Evolutionary conservation across 1,284 basidiomycete genomes (phyloP).

Genomic region (Tetrapyrgos nigripes): DNA sequence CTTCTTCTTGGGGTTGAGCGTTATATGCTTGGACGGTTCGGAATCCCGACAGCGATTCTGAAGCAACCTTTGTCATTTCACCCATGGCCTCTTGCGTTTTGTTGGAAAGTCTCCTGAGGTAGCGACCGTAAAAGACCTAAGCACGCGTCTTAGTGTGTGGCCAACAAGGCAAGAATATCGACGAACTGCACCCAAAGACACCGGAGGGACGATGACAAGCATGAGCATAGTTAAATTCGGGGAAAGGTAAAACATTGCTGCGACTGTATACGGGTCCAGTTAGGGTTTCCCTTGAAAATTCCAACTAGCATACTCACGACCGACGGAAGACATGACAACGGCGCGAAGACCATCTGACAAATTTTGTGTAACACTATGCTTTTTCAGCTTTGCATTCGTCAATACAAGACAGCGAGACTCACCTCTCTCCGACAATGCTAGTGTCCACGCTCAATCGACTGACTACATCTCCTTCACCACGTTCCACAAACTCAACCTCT

Average conservation of each 20-base stretch:
- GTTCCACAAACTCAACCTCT: slow-evolving; percentile 93
- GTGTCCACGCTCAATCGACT: slow-evolving; percentile 93
- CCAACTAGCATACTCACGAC: slow-evolving; percentile 59
- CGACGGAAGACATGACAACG: slow-evolving; percentile 88
- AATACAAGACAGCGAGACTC: slow-evolving; percentile 7
- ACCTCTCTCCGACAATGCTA: slow-evolving; percentile 95
- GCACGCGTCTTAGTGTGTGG: background rate
- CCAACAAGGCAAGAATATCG: background rate
- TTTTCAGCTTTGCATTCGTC: background rate
- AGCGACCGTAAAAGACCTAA: slow-evolving; percentile 93
- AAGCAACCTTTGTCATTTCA: slow-evolving; percentile 92
- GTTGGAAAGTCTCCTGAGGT: slow-evolving; percentile 91
- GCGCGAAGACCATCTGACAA: slow-evolving; percentile 91
- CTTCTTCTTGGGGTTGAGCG: slow-evolving; percentile 73
- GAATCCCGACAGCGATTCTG: slow-evolving; percentile 92
- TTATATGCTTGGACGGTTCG: slow-evolving; percentile 95
- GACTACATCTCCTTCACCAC: slow-evolving; percentile 93
- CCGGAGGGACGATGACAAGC: slow-evolving; percentile 94
- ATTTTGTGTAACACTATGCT: slow-evolving; percentile 84
- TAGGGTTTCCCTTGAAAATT: slow-evolving; percentile 10
- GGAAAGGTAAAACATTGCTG: slow-evolving; percentile 96
- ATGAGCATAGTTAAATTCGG: slow-evolving; percentile 91
- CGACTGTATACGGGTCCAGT: slow-evolving; percentile 56
- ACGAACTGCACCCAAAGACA: slow-evolving; percentile 91
- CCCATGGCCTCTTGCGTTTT: slow-evolving; percentile 94